Percentiles rank a stretch among this genome's conserved stretches.
These are phyloP conservation scores for Blastobotrys petasosporus DNA, from an alignment of 1,139 yeast genomes.

Conservation along the genomic window DNA sequence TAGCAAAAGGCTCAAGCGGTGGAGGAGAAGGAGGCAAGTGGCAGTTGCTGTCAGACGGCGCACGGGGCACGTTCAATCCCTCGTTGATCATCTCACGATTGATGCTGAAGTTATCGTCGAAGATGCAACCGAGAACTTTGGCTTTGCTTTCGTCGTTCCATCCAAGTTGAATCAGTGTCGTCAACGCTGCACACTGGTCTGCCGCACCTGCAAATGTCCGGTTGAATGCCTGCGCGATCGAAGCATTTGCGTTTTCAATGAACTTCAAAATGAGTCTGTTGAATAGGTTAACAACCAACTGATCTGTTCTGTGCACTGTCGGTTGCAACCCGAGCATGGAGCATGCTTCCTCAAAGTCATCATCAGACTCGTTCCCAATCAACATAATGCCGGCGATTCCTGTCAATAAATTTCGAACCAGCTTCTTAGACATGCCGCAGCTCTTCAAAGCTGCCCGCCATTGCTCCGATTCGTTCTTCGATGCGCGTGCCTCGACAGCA, in stretches of 20 bases:
- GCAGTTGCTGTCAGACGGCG: conserved; percentile 18
- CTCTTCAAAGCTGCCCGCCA: conserved; percentile 5
- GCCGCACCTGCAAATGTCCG: conserved; percentile 3
- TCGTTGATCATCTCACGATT: conserved; percentile 30
- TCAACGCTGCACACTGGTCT: not conserved
- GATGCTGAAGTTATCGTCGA: conserved; percentile 27
- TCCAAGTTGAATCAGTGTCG: not conserved
- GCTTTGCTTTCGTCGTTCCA: conserved; percentile 8
- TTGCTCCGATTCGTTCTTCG: too few species aligned
- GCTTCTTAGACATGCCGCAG: conserved; percentile 2
- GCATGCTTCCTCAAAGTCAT: conserved; percentile 7
- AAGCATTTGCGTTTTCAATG: not conserved
- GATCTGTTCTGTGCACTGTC: conserved; percentile 1
- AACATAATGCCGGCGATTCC: conserved; percentile 8
- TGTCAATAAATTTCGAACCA: not conserved
- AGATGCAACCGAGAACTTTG: conserved; percentile 11
- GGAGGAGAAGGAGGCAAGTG: conserved; percentile 3
- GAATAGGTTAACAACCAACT: conserved; percentile 2
- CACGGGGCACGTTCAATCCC: conserved; percentile 27
- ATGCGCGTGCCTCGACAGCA: not conserved
- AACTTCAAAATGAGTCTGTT: conserved; percentile 6
- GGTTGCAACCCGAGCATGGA: conserved; percentile 5
- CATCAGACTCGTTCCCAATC: conserved; percentile 1
- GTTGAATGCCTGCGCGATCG: not conserved
- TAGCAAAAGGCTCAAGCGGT: not conserved